phyloP scores from a whole-genome alignment of 2,329 filamentous ascomycete genomes.

The Bipolaris bicolor region DNA sequence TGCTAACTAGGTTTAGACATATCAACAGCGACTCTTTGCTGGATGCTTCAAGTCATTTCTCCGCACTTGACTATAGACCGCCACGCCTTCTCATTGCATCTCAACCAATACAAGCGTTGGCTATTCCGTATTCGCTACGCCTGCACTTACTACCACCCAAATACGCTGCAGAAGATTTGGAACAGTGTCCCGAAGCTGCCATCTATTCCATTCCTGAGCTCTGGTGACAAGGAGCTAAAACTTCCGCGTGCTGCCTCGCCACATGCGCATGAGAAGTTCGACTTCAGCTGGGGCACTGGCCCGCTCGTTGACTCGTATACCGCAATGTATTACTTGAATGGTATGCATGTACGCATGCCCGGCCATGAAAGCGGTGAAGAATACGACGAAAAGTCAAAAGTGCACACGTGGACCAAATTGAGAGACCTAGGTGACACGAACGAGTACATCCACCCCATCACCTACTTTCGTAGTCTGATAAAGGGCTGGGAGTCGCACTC shows the following conservation, averaged over 20 bases:
- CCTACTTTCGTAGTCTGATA: constrained; percentile 35
- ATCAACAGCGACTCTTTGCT: constrained; percentile 58
- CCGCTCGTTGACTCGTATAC: constrained; percentile 50
- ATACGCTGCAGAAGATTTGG: constrained; percentile 18
- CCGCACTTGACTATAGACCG: constrained; percentile 55
- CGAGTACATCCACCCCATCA: constrained; percentile 58
- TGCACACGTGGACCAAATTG: constrained; percentile 46
- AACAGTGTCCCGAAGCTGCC: constrained; percentile 26
- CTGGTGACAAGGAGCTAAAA: constrained; percentile 23
- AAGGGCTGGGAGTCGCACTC: constrained; percentile 33
- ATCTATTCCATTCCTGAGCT: constrained; percentile 31
- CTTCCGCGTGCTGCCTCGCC: constrained; percentile 34
- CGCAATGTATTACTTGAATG: constrained; percentile 52
- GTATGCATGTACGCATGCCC: constrained; percentile 52
- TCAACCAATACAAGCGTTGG: constrained; percentile 50
- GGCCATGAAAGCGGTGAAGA: constrained; percentile 51
- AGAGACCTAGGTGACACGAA: constrained; percentile 52
- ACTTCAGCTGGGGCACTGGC: constrained; percentile 57
- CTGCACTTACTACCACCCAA: constrained; percentile 41
- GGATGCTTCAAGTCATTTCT: constrained; percentile 62
- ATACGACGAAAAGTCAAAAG: constrained; percentile 39
- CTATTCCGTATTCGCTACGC: constrained; percentile 34
- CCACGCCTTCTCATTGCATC: constrained; percentile 50
- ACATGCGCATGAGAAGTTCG: constrained; percentile 45
- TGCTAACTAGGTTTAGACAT: constrained; percentile 37